phyloP scores from a whole-genome alignment of 78 protist species.

The Creolimax fragrantissima region DNA sequence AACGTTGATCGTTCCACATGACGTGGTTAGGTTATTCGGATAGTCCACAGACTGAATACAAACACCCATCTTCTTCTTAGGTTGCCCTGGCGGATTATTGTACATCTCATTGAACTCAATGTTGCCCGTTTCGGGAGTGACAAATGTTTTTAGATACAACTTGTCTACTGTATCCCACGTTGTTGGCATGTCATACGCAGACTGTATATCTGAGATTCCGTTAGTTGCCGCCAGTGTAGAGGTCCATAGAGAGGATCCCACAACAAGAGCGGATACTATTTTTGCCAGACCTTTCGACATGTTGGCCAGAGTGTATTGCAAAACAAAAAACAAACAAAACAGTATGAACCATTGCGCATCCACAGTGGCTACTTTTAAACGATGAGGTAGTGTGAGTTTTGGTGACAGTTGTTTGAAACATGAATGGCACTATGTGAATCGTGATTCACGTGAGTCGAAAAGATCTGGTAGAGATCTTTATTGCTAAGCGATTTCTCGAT shows the following conservation, averaged over 20 bases:
- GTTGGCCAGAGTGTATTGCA: too few relatives aligned
- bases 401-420: too few relatives aligned
- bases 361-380: too few relatives aligned
- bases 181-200: background rate
- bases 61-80: background rate
- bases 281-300: too few relatives aligned
- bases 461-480: too few relatives aligned
- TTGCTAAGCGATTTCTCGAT: too few relatives aligned
- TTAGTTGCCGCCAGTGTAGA: background rate
- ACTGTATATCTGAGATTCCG: background rate
- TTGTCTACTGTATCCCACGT: background rate
- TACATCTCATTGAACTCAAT: background rate
- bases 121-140: background rate
- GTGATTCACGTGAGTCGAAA: too few relatives aligned
- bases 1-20: background rate
- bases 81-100: background rate
- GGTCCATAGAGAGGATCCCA: background rate
- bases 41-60: background rate
- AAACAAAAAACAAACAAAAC: too few relatives aligned
- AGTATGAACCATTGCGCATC: too few relatives aligned
- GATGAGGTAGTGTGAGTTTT: too few relatives aligned
- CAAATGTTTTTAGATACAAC: background rate
- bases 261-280: too few relatives aligned
- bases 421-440: too few relatives aligned
- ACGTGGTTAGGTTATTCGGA: background rate